These are phyloP conservation scores for Pythium periplocum DNA, from an alignment of 352 stramenopile species.

Conservation along the genomic window DNA sequence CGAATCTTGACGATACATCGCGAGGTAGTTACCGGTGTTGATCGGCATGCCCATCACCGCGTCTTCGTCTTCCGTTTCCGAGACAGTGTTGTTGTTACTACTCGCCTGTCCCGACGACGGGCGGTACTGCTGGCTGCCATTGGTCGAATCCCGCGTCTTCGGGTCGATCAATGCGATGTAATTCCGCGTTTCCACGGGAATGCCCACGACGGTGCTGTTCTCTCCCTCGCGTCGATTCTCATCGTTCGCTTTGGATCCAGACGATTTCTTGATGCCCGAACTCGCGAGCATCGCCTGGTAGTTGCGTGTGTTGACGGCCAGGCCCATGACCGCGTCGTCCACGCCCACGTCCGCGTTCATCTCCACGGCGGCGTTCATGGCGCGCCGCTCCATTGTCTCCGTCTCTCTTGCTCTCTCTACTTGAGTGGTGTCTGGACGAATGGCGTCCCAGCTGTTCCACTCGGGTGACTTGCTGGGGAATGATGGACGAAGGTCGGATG, in stretches of 20 bases:
- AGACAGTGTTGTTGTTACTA: background rate
- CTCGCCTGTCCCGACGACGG: background rate
- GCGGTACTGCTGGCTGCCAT: background rate
- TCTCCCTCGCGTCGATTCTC: background rate
- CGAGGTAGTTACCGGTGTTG: slow-evolving; percentile 53
- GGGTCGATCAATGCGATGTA: slow-evolving; percentile 15
- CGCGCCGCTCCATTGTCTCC: no score
- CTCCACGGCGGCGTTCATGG: no score
- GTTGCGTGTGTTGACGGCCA: slow-evolving; percentile 59
- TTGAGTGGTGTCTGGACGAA: no score
- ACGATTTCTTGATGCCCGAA: background rate
- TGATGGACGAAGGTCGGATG: no score
- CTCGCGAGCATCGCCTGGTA: slow-evolving; percentile 42
- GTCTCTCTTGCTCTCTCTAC: no score
- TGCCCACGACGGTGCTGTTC: slow-evolving; percentile 19
- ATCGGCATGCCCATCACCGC: slow-evolving; percentile 57
- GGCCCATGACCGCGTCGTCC: slow-evolving; percentile 32
- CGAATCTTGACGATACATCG: slow-evolving; percentile 18
- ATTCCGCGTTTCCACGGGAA: slow-evolving; percentile 32
- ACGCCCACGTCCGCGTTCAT: background rate
- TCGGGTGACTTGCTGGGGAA: no score
- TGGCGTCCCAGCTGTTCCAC: no score
- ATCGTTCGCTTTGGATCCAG: background rate
- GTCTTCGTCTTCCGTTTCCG: slow-evolving; percentile 20
- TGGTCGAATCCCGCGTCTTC: background rate